A percentile compares a stretch with the other conserved stretches of the same genome.
Conservation (phyloP, 306 rosid species). For the Cicer arietinum region DNA sequence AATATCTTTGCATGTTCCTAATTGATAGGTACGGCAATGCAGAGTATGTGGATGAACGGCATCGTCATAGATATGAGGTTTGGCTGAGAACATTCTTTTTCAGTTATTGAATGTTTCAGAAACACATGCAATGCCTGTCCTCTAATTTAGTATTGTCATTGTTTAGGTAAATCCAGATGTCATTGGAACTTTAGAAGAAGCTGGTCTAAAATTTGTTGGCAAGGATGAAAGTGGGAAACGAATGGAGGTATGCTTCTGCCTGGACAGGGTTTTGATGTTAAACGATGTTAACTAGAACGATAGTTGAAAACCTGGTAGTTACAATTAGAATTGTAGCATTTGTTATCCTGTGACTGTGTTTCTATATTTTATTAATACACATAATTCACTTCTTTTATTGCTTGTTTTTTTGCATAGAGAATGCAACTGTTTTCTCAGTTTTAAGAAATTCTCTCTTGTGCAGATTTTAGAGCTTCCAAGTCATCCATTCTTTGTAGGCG, state of each 20-base stretch:
- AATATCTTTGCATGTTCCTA: slow-evolving; percentile 30
- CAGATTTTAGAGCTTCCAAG: slow-evolving; percentile 93
- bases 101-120: slow-evolving; percentile 2
- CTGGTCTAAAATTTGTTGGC: slow-evolving; percentile 91
- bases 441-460: slow-evolving; percentile 40
- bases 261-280: slow-evolving; percentile 34
- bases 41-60: slow-evolving; percentile 87
- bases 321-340: slow-evolving; percentile 34
- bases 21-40: slow-evolving; percentile 78
- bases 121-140: slow-evolving; percentile 33
- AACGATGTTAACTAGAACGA: slow-evolving; percentile 26
- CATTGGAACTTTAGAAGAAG: slow-evolving; percentile 75
- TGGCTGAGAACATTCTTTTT: slow-evolving; percentile 37
- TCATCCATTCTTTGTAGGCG: slow-evolving; percentile 92
- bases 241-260: slow-evolving; percentile 77
- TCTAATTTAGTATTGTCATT: slow-evolving; percentile 37
- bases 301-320: slow-evolving; percentile 39
- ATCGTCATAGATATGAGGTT: slow-evolving; percentile 99
- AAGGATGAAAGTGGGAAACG: slow-evolving; percentile 93
- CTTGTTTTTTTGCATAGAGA: slow-evolving; percentile 26
- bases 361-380: slow-evolving; percentile 4
- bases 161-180: slow-evolving; percentile 91
- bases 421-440: slow-evolving; percentile 24
- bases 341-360: slow-evolving; percentile 21
- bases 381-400: slow-evolving; percentile 23